These are phyloP conservation scores for Yamadazyma laniorum DNA, from an alignment of 805 yeast species.

Conservation along the genomic window DNA sequence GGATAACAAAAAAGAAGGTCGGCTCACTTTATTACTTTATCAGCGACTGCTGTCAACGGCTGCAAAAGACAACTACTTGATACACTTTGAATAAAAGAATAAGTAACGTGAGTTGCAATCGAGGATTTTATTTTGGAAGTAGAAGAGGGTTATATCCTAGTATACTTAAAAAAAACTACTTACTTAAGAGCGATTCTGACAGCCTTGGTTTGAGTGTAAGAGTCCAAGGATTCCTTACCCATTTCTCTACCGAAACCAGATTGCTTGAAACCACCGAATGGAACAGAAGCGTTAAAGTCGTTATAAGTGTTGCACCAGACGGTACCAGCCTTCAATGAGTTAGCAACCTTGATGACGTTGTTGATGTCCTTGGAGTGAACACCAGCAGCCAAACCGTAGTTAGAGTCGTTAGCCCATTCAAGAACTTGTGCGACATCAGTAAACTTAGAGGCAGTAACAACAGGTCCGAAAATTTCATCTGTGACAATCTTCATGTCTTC, in stretches of 20 bases:
- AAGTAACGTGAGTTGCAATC: no score
- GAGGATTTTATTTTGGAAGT: no score
- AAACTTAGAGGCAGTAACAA: conserved; percentile 81
- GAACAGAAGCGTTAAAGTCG: conserved; percentile 82
- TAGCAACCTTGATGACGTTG: conserved; percentile 73
- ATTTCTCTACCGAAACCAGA: conserved; percentile 94
- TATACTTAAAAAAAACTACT: no score
- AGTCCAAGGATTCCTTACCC: conserved; percentile 83
- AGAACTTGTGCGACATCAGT: conserved; percentile 79
- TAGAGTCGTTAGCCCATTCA: conserved; percentile 71
- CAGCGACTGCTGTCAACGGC: no score
- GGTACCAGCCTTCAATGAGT: conserved; percentile 79
- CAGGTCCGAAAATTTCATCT: conserved; percentile 96
- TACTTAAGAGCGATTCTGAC: conserved; percentile 51
- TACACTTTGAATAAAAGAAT: no score
- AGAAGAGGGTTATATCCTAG: no score
- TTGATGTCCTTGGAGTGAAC: conserved; percentile 74
- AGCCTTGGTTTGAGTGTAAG: conserved; percentile 84
- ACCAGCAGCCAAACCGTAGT: conserved; percentile 90
- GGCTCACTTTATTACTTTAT: no score
- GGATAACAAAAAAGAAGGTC: no score
- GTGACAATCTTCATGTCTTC: conserved; percentile 71
- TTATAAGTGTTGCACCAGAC: conserved; percentile 91
- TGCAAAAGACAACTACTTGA: no score
- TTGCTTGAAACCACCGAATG: conserved; percentile 90